These are phyloP conservation scores for Umbellularia californica DNA, from an alignment of 164 flowering plant genomes.

Conservation along the genomic window DNA sequence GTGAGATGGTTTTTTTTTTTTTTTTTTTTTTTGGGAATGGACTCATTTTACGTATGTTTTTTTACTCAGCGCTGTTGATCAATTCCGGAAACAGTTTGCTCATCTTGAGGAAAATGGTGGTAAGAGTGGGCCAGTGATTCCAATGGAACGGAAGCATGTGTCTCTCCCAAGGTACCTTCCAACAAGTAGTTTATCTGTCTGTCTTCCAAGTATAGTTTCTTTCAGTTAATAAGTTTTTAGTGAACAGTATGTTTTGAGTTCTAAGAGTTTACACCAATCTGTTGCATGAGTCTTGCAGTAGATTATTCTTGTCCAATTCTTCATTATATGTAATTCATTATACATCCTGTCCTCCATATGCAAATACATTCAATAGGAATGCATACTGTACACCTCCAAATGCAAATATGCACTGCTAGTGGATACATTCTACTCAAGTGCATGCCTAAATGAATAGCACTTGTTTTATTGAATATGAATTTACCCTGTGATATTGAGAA, in stretches of 20 bases:
- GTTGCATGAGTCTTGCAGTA: background rate
- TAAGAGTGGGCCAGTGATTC: conserved; percentile 66
- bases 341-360: too few relatives aligned
- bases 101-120: conserved; percentile 83
- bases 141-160: conserved; percentile 74
- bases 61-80: conserved; percentile 70
- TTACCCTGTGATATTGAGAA: too few relatives aligned
- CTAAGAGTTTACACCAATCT: background rate
- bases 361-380: too few relatives aligned
- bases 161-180: conserved; percentile 77
- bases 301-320: background rate
- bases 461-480: background rate
- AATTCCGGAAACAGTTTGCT: conserved; percentile 82
- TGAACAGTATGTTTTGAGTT: background rate
- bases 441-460: background rate
- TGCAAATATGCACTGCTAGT: background rate
- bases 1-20: background rate
- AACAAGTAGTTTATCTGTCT: too few relatives aligned
- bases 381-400: background rate
- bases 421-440: background rate
- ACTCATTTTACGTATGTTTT: conserved; percentile 2
- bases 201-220: background rate
- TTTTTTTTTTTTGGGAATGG: conserved; percentile 1
- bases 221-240: background rate
- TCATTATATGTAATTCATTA: too few relatives aligned